Conservation (phyloP, 164 flowering plant genomes). For the Taxillus chinensis region DNA sequence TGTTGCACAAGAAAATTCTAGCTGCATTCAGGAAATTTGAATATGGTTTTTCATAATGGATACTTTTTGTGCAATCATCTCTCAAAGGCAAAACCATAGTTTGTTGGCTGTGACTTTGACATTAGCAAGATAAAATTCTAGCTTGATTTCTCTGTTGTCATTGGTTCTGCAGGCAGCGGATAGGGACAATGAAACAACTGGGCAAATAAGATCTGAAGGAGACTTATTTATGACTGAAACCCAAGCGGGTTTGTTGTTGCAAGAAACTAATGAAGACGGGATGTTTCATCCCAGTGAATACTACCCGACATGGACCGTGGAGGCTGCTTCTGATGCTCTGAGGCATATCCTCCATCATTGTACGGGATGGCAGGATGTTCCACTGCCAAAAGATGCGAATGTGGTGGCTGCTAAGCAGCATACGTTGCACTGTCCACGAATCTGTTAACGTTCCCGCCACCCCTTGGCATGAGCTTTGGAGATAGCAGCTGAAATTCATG, state of each 20-base stretch:
- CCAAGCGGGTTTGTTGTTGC: conserved; percentile 21
- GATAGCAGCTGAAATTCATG: too few species aligned
- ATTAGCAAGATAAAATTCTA: too few species aligned
- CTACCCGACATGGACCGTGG: conserved; percentile 49
- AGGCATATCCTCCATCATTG: conserved; percentile 37
- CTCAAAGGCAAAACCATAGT: too few species aligned
- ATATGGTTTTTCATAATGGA: too few species aligned
- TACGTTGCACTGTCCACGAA: not conserved
- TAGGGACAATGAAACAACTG: conserved; percentile 28
- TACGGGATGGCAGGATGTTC: conserved; percentile 47
- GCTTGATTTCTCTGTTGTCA: not conserved
- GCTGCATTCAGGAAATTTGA: too few species aligned
- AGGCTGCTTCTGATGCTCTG: conserved; percentile 34
- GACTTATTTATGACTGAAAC: conserved; percentile 46
- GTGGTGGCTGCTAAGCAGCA: not conserved
- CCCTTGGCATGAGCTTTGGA: too few species aligned
- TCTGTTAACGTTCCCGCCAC: too few species aligned
- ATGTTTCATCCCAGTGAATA: conserved; percentile 49
- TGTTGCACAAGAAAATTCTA: too few species aligned
- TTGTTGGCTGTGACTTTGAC: too few species aligned
- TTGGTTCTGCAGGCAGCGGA: conserved; percentile 42
- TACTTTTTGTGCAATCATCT: too few species aligned
- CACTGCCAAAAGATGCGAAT: conserved; percentile 23
- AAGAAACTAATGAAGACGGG: conserved; percentile 4
- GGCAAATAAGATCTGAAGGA: conserved; percentile 52